phyloP scores from a whole-genome alignment of 2,329 filamentous ascomycete genomes.

The Raffaelea albimanens region DNA sequence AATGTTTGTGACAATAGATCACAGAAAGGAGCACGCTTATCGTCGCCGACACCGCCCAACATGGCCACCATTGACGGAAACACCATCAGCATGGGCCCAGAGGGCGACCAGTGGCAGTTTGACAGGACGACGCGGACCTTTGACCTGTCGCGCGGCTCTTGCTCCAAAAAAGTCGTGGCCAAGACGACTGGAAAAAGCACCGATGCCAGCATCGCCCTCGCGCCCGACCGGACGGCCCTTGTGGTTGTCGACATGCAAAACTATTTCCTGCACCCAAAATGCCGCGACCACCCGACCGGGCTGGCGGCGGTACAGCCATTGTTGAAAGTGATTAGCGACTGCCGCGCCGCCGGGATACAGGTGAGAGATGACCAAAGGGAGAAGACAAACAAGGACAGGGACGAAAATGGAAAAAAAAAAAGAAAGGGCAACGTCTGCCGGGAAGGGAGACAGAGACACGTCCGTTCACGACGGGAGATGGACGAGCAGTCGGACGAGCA shows the following conservation, averaged over 20 bases:
- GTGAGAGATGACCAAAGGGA: slow-evolving; percentile 17
- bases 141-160: slow-evolving; percentile 20
- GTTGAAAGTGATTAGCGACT: slow-evolving; percentile 31
- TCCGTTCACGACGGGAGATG: background rate
- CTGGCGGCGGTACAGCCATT: slow-evolving; percentile 30
- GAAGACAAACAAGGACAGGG: no score
- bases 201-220: slow-evolving; percentile 47
- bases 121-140: slow-evolving; percentile 17
- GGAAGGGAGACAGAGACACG: background rate
- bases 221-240: slow-evolving; percentile 26
- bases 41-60: no score
- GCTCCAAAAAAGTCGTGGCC: slow-evolving; percentile 21
- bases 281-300: slow-evolving; percentile 28
- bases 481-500: background rate
- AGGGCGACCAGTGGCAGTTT: slow-evolving; percentile 22
- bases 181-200: slow-evolving; percentile 28
- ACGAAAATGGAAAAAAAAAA: no score
- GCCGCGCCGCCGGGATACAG: slow-evolving; percentile 38
- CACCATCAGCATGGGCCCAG: slow-evolving; percentile 19
- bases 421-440: background rate
- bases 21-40: no score
- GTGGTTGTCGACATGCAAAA: slow-evolving; percentile 41
- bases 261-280: slow-evolving; percentile 37
- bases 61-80: slow-evolving; percentile 7
- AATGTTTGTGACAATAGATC: no score